Percentiles rank a stretch among this genome's conserved stretches.
These are phyloP conservation scores for Iris macrosiphon DNA, from an alignment of 106 monocot species.

Conservation along the genomic window DNA sequence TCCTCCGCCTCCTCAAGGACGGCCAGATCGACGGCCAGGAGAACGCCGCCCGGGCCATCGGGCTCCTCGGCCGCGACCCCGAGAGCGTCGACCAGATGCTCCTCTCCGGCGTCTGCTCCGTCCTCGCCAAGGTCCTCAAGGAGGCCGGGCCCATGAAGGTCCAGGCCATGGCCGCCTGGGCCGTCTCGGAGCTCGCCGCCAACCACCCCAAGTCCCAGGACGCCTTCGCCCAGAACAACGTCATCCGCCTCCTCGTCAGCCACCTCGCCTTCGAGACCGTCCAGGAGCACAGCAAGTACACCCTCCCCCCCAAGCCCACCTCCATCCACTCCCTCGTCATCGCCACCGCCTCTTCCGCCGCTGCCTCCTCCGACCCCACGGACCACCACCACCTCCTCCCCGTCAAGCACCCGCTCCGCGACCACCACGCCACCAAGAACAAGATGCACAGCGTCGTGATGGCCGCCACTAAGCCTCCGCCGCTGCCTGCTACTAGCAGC, in stretches of 20 bases:
- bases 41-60: conserved; percentile 60
- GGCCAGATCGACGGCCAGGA: conserved; percentile 84
- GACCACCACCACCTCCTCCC: neutral
- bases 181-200: conserved; percentile 61
- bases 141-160: conserved; percentile 70
- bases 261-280: conserved; percentile 91
- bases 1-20: conserved; percentile 75
- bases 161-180: conserved; percentile 68
- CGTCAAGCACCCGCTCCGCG: too few species aligned
- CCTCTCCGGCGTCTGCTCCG: conserved; percentile 57
- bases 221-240: conserved; percentile 70
- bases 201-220: conserved; percentile 64
- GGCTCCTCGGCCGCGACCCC: conserved; percentile 59
- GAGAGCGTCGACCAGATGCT: conserved; percentile 85
- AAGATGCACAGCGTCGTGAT: neutral
- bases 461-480: neutral
- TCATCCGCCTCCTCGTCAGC: conserved; percentile 67
- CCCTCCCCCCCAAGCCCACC: conserved; percentile 38
- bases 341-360: conserved; percentile 16
- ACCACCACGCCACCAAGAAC: neutral
- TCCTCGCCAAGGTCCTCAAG: conserved; percentile 69
- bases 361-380: neutral
- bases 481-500: too few species aligned
- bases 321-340: conserved; percentile 54
- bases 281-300: conserved; percentile 81